phyloP scores from a whole-genome alignment of 139 green algal species.

The Closterium sp. region DNA sequence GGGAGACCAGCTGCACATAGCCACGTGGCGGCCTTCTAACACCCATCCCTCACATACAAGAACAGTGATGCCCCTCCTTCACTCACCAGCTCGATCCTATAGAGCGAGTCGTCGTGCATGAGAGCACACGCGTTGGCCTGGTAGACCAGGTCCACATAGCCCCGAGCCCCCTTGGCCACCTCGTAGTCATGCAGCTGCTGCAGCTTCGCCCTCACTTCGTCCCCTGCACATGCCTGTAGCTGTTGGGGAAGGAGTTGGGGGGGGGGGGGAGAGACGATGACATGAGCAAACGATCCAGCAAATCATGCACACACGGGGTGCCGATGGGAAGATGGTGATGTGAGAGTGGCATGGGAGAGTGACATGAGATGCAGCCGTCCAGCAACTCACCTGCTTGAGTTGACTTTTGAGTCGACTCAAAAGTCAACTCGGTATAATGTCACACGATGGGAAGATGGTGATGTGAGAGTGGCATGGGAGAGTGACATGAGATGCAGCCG shows the following conservation, averaged over 20 bases:
- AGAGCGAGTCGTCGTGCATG: constrained; percentile 31
- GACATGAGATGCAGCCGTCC: not conserved
- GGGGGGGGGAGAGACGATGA: not conserved
- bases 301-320: too few species aligned
- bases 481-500: not conserved
- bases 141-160: constrained; percentile 53
- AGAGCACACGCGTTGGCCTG: constrained; percentile 75
- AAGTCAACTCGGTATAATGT: too few species aligned
- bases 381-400: constrained; percentile 76
- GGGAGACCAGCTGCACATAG: constrained; percentile 51
- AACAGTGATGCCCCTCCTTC: too few species aligned
- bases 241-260: not conserved
- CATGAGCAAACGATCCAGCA: too few species aligned
- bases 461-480: not conserved
- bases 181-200: constrained; percentile 75
- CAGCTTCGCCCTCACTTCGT: constrained; percentile 70
- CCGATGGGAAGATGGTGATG: too few species aligned
- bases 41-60: too few species aligned
- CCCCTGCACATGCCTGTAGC: constrained; percentile 59
- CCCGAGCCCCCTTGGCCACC: constrained; percentile 45
- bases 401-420: too few species aligned
- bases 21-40: not conserved
- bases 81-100: not conserved
- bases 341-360: too few species aligned
- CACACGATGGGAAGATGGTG: too few species aligned